These are phyloP conservation scores for Penicillium sp. DNA, from an alignment of 2,329 filamentous ascomycete species.

Conservation along the genomic window DNA sequence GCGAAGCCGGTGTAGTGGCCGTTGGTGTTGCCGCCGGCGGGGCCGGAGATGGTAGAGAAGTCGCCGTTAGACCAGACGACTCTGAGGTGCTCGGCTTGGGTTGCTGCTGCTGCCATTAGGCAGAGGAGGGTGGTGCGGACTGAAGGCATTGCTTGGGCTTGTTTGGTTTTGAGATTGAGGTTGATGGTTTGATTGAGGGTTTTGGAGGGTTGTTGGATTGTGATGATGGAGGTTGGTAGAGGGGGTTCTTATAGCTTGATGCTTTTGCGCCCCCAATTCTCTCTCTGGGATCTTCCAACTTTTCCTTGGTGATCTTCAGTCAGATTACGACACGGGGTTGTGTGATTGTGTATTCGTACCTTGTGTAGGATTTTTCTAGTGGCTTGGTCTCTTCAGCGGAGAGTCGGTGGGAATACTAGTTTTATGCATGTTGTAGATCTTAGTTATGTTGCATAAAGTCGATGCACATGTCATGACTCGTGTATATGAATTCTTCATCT, in stretches of 20 bases:
- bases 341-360: no score
- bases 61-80: constrained; percentile 14
- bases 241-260: neutral
- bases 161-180: no score
- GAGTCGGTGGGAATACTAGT: no score
- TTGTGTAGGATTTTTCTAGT: no score
- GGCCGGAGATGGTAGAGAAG: constrained; percentile 16
- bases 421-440: no score
- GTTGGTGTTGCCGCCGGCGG: constrained; percentile 12
- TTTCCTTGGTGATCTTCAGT: neutral
- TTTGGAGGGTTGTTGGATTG: neutral
- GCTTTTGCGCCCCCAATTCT: neutral
- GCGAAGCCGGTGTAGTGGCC: constrained; percentile 15
- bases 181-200: neutral
- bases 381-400: no score
- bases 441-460: no score
- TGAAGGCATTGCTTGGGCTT: constrained; percentile 11
- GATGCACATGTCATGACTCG: no score
- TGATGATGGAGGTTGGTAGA: neutral
- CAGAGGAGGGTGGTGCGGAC: constrained; percentile 8
- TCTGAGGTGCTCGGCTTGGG: constrained; percentile 14
- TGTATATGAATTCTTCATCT: no score
- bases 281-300: neutral
- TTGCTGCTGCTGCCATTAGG: constrained; percentile 10
- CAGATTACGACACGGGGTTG: neutral